phyloP scores from a whole-genome alignment of 148 eudicot species.

The Chenopodium suecicum region DNA sequence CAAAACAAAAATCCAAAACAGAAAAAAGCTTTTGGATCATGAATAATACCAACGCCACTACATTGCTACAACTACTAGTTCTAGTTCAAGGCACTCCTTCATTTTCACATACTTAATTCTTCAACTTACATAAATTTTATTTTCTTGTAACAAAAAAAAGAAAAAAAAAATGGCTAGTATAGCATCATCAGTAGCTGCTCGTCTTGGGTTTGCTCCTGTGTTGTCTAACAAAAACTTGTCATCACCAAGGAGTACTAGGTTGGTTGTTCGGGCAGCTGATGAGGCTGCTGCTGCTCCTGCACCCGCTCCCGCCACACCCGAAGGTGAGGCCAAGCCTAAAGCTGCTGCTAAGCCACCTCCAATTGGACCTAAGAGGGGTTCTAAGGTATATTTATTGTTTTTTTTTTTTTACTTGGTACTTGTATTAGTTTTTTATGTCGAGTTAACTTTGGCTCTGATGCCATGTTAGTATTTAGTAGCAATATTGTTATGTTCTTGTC shows the following conservation, averaged over 20 bases:
- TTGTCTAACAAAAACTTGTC: constrained; percentile 29
- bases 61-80: too few relatives aligned
- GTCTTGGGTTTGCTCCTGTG: constrained; percentile 53
- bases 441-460: too few relatives aligned
- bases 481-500: too few relatives aligned
- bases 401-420: too few relatives aligned
- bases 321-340: constrained; percentile 29
- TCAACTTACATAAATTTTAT: not conserved
- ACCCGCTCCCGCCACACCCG: constrained; percentile 44
- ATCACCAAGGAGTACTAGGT: constrained; percentile 28
- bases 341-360: constrained; percentile 90
- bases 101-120: constrained; percentile 21
- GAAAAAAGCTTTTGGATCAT: not conserved
- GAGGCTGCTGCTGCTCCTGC: constrained; percentile 46
- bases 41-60: too few relatives aligned
- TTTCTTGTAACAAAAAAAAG: not conserved
- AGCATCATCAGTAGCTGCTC: constrained; percentile 64
- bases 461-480: too few relatives aligned
- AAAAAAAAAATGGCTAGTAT: constrained; percentile 64
- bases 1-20: constrained; percentile 26
- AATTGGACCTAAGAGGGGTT: constrained; percentile 89
- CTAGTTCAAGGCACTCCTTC: not conserved
- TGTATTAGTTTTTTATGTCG: too few relatives aligned
- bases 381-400: constrained; percentile 44
- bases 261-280: constrained; percentile 69